Base-by-base conservation (phyloP, 768 basidiomycete species). In the Termitomyces sp. region DNA sequence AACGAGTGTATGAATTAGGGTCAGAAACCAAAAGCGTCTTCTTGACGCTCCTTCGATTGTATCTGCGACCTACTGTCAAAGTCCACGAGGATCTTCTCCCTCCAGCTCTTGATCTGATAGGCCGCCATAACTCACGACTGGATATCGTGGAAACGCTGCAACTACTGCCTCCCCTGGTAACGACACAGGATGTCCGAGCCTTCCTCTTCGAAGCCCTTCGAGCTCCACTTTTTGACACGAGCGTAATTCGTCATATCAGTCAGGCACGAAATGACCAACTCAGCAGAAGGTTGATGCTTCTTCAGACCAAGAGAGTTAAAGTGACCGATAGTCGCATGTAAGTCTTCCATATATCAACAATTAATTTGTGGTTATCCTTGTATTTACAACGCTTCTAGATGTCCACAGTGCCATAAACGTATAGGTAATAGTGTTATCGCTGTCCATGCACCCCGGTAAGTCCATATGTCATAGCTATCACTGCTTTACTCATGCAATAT, bases 351-450 rank as follows among this genome's bases (percentile, higher is more conserved):
- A 44, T 48, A 26, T 55, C 58, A 26, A 44, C 53, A n/a, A 26
- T 51, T 30, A 42, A 47, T 59, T 18, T n/a, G 51, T 26, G 16
- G 10, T 22, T 46, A 24, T 54, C 56, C 24, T 54, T 55, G 48
- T 49, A 49, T 20, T 60, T 48, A 42, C 44, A 56, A 20, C 22
- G 52, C 47, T 58, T 59, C 16, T 62, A 96, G 94, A 72, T 98
- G 95, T 64, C 95, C 95, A 1, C 91, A 95, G 69, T 98, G 96
- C 66, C 91, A 94, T 68, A 98, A 98, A 65, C 84, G 95, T 16
- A 75, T 98, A 24, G 95, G 95, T 6, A 88, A 86, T 62, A 94
- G 92, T 60, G 94, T 95, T 35, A 95, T 98, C 63, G 93, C 94
- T 0, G 91, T 96, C 2, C 95, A 98, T 77, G 78, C 87, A 8